Conservation (phyloP, 2,329 filamentous ascomycete genomes). For the Colletotrichum tamarilloi region DNA sequence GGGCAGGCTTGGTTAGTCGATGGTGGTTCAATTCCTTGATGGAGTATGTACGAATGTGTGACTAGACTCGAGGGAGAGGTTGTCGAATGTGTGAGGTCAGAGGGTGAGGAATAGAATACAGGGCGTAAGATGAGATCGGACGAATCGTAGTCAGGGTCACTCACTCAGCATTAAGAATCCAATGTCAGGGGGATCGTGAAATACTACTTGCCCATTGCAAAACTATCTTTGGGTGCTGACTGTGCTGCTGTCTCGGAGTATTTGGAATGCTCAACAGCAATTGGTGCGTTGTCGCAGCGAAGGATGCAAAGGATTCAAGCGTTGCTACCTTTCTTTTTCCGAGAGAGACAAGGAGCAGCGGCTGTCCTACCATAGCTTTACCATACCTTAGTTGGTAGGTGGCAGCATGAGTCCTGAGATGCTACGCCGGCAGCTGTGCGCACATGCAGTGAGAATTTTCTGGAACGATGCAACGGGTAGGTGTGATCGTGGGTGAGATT, state of each 20-base stretch:
- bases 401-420: not conserved
- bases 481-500: not conserved
- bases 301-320: not conserved
- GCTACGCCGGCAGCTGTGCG: not conserved
- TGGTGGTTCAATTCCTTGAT: slow-evolving; percentile 36
- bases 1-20: slow-evolving; percentile 42
- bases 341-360: not conserved
- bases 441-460: not conserved
- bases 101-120: not conserved
- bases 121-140: not conserved
- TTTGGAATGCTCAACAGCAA: not conserved
- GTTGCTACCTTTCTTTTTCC: not conserved
- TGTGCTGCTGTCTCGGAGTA: not conserved
- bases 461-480: not conserved
- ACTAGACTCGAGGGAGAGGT: not conserved
- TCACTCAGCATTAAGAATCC: too few species aligned
- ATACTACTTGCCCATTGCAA: not conserved
- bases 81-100: not conserved
- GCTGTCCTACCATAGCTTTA: not conserved
- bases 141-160: not conserved
- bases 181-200: too few species aligned
- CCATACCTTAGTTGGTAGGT: not conserved
- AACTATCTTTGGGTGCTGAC: not conserved
- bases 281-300: not conserved
- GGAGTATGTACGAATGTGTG: not conserved